Conservation (phyloP, 129 eudicot genomes). For the Helianthus tuberosus region DNA sequence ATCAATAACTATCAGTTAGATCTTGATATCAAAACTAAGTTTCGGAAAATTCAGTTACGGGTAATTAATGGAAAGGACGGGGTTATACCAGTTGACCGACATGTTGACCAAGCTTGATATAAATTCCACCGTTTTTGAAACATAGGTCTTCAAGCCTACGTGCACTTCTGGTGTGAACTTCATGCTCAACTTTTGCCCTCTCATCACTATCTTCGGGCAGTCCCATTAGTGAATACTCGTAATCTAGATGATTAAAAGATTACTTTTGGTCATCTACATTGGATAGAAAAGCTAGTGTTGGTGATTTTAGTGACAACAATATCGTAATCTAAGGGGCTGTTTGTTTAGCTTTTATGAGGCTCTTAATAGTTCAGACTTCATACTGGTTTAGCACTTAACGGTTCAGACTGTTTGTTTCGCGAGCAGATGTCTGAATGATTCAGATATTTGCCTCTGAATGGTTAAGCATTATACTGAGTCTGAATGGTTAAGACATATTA, state of each 20-base stretch:
- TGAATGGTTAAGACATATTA: too few species aligned
- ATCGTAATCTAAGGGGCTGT: too few species aligned
- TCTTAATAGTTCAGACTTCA: too few species aligned
- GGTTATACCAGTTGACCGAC: conserved; percentile 82
- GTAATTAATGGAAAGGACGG: conserved; percentile 9
- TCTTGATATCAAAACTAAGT: conserved; percentile 9
- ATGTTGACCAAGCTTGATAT: conserved; percentile 97
- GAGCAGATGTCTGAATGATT: too few species aligned
- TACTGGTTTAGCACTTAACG: too few species aligned
- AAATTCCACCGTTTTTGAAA: conserved; percentile 93
- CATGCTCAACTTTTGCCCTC: conserved; percentile 67
- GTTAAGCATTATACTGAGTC: too few species aligned
- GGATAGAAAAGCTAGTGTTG: not conserved
- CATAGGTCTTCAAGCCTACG: conserved; percentile 81
- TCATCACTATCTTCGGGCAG: conserved; percentile 77
- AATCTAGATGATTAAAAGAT: conserved; percentile 45
- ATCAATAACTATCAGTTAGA: not conserved
- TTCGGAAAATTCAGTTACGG: conserved; percentile 8
- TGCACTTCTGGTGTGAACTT: conserved; percentile 82
- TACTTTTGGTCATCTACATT: conserved; percentile 5
- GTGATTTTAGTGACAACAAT: not conserved
- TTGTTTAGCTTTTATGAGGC: too few species aligned
- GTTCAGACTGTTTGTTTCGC: too few species aligned
- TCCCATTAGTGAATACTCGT: conserved; percentile 83
- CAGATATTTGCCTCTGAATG: too few species aligned